Conservation (phyloP, 495 filamentous ascomycete genomes). For the Neurospora intermedia region DNA sequence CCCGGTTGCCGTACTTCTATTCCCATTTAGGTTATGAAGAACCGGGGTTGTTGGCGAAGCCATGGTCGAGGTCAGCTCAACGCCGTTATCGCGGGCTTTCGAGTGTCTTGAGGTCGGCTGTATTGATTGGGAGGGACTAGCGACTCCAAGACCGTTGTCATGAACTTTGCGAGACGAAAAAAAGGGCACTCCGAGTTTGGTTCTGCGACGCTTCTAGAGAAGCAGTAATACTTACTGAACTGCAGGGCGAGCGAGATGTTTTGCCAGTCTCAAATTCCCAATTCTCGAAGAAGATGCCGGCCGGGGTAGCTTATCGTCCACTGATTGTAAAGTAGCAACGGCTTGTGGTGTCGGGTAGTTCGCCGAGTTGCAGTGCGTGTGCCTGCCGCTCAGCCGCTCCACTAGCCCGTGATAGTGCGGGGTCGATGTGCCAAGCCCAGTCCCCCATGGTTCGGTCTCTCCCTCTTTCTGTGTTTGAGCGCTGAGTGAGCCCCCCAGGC, state of each 20-base stretch:
- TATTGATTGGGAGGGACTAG: background rate
- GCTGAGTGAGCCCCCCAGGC: too few species aligned
- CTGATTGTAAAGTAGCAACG: background rate
- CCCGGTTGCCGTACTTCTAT: background rate
- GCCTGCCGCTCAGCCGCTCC: background rate
- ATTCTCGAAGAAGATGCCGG: background rate
- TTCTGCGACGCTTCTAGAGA: background rate
- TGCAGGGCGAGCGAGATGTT: too few species aligned
- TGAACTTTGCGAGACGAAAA: background rate
- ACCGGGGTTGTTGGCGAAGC: background rate
- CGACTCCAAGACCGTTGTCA: background rate
- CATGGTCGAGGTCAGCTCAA: background rate
- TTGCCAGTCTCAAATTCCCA: too few species aligned
- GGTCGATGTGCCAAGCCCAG: background rate
- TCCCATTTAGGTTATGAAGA: background rate
- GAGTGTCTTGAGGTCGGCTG: background rate
- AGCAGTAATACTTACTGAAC: background rate
- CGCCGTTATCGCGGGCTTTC: background rate
- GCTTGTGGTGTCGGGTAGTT: background rate
- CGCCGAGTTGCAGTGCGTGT: background rate
- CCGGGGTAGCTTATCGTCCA: background rate
- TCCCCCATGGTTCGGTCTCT: background rate
- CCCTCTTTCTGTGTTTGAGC: background rate
- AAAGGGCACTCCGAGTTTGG: background rate
- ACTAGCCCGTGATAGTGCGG: background rate